Evolutionary conservation across 2,329 filamentous ascomycete genomes (phyloP), one percentile per base, ranked within the genome.

Genomic region (Fusarium mundagurra): DNA sequence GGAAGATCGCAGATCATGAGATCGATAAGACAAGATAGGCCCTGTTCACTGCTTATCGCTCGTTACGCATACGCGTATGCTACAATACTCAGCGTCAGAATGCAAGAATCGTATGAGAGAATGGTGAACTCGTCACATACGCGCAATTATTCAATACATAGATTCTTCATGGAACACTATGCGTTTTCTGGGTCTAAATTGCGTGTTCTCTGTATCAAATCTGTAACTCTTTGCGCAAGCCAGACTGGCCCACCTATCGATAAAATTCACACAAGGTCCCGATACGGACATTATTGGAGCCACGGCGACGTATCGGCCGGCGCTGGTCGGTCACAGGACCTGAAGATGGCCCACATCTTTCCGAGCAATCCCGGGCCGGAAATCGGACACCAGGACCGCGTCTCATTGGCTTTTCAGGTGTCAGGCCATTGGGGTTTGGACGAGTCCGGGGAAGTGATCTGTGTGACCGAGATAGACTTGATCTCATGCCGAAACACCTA

Each of bases 1-100:
- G 55, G 63, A 55, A 71, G 74, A 78, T 78, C 74, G 67, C 33
- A 59, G 54, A 78, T 77, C 74, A 77, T 78, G 61, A 77, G 76
- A 77, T 78, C 71, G 76, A 78, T 71, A 77, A 76, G 70, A 51
- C 50, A 53, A 57, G n/a, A 50, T 31, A 29, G n/a, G 54, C 67
- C 47, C 47, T 58, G 47, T 50, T 41, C n/a, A 53, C 13, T 53
- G 6, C 31, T 53, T 36, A 51, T 51, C n/a, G 44, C 34, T 51
- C 20, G 22, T 34, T 72, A 17, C 33, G 36, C 29, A 61, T 69
- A 74, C 57, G 67, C 64, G 72, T 74, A 72, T 50, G 29, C 43
- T 31, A 58, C 38, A 55, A 27, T 45, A 38, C 38, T 60, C 27
- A 47, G 41, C 59, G 31, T 55, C 24, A 39, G 29, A 24, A 48